Evolutionary conservation across 1,139 yeast genomes (phyloP), one percentile per base, ranked within the genome.

Genomic region (Protomyces inouyei): DNA sequence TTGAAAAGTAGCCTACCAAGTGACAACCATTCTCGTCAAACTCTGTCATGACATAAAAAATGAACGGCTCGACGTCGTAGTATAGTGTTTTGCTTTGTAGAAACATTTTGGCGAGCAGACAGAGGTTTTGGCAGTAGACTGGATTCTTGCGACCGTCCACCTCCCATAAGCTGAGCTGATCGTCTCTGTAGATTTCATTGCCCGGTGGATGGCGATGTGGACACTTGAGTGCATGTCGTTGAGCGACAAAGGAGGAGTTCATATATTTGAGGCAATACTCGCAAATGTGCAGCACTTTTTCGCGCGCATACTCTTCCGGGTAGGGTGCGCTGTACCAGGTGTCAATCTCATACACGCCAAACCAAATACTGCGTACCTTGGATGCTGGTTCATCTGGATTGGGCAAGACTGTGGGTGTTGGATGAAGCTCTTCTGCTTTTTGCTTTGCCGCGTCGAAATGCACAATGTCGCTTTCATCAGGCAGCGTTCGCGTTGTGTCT

Each of bases 301-400:
- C 82, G 54, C 80, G 81, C 43, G 90, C 83, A 71, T 85, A 88
- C 72, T 90, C 96, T 68, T 88, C 91, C 0, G 98, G 97, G 72
- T 89, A 93, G 0, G 98, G 98, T 0, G 97, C 87, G 3, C 89
- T 83, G 74, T 89, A 91, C 97, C 98, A 90, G 0, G 97, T 89
- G 67, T 86, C 87, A 35, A 92, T 88, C 73, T 86, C 92, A 72
- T 76, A 83, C 61, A 82, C 82, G 45, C 91, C 83, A 69, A 92
- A 85, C 69, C 85, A 87, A 32, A 92, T 86, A 59, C 78, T 83
- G 77, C 65, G 48, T 51, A 61, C 40, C 25, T 59, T 56, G 38
- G 52, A 56, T 43, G 55, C 67, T 68, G 43, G 59, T 37, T 57
- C 60, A 75, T 56, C 60, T 5, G 63, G 59, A 16, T 56, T 36